phyloP scores from a whole-genome alignment of 2,329 filamentous ascomycete genomes.

The Aspergillus costaricaensis region DNA sequence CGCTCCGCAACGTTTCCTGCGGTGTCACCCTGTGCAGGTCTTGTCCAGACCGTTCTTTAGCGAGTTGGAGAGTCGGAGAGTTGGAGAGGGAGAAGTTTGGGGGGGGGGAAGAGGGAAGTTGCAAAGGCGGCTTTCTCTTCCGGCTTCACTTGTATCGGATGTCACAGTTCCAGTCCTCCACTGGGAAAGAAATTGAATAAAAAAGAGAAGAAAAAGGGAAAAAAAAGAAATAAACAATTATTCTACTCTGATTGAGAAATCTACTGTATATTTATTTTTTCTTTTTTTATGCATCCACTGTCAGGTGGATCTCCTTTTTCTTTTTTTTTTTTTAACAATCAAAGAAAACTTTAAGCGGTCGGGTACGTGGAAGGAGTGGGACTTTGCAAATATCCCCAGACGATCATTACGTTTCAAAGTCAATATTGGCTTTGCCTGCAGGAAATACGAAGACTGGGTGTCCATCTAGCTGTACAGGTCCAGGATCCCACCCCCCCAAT shows the following conservation, averaged over 20 bases:
- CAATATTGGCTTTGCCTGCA: neutral
- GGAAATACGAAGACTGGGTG: neutral
- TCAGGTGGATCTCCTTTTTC: neutral
- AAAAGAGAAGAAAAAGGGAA: no score
- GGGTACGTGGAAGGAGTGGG: slow-evolving; percentile 2
- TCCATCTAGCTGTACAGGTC: neutral
- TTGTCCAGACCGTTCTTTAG: slow-evolving; percentile 7
- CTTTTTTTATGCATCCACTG: neutral
- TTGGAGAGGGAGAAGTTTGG: neutral
- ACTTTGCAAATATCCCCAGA: neutral
- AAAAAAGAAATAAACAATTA: no score
- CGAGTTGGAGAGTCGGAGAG: neutral
- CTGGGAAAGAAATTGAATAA: no score
- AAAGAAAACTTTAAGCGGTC: slow-evolving; percentile 1
- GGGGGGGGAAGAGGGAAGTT: neutral
- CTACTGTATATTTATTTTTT: neutral
- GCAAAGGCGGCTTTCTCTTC: neutral
- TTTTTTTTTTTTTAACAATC: neutral
- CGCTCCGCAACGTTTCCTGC: neutral
- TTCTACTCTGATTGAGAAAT: no score
- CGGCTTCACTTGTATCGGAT: neutral
- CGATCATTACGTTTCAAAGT: slow-evolving; percentile 2
- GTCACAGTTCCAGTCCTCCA: no score
- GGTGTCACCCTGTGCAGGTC: slow-evolving; percentile 4
- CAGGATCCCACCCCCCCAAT: neutral